A percentile compares a stretch with the other conserved stretches of the same genome.
Evolutionary conservation across 192 early-diverging fungal genomes (phyloP).

Genomic region (Coemansia sp.): DNA sequence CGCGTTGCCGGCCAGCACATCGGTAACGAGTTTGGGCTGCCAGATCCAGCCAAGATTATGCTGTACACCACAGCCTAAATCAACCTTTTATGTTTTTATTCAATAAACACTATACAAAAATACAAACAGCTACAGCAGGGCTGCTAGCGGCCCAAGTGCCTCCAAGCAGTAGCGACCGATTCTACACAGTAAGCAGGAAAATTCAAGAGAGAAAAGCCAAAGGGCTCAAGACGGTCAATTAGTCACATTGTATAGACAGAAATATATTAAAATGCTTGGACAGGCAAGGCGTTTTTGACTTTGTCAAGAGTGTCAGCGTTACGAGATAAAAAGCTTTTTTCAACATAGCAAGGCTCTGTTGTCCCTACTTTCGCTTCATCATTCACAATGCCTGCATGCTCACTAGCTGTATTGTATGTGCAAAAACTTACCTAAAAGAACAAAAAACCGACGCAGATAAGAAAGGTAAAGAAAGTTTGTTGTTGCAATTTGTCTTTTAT

Average conservation of each 20-base stretch:
- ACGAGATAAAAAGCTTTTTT: constrained; percentile 38
- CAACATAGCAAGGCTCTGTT: constrained; percentile 25
- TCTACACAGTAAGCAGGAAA: too few species aligned
- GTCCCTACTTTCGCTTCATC: constrained; percentile 51
- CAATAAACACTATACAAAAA: neutral
- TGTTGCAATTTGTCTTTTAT: neutral
- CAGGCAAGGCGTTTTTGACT: neutral
- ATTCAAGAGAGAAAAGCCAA: too few species aligned
- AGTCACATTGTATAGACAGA: too few species aligned
- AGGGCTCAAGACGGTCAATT: too few species aligned
- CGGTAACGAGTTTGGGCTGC: constrained; percentile 4
- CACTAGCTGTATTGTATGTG: neutral
- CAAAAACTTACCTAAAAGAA: constrained; percentile 7
- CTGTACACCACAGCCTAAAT: neutral
- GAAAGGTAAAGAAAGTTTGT: neutral
- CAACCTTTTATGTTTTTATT: neutral
- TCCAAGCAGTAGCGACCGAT: too few species aligned
- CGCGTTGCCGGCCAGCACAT: neutral
- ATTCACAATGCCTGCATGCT: constrained; percentile 20
- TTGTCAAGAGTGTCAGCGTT: constrained; percentile 21
- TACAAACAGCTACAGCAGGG: neutral
- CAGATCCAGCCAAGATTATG: constrained; percentile 4
- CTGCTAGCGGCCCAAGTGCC: neutral
- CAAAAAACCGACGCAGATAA: neutral
- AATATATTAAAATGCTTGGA: too few species aligned